Percentiles rank a stretch among this genome's conserved stretches.
Evolutionary conservation across 2,329 filamentous ascomycete species (phyloP).

Genomic region (Cadophora sp.): DNA sequence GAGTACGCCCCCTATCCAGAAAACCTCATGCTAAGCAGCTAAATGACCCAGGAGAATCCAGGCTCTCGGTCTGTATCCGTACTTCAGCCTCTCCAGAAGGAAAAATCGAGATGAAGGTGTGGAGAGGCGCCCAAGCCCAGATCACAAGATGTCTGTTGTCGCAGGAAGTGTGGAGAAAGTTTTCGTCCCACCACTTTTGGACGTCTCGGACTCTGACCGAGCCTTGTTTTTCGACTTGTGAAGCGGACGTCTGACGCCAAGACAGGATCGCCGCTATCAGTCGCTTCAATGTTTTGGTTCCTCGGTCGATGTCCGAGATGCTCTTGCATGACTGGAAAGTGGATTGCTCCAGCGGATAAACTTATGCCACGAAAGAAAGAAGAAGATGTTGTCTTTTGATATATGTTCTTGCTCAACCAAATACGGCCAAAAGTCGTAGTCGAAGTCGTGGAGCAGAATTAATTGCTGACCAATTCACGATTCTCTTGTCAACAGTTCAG

Average conservation of each 20-base stretch:
- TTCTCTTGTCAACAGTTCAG: neutral
- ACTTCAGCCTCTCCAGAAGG: neutral
- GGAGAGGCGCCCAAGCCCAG: neutral
- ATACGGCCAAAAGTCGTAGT: neutral
- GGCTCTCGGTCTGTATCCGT: neutral
- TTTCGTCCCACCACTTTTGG: neutral
- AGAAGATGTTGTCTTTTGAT: neutral
- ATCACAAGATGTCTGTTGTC: neutral
- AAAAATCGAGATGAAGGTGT: neutral
- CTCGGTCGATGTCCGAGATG: neutral
- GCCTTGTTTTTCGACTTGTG: neutral
- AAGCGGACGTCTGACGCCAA: too few relatives aligned
- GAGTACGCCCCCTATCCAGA: neutral
- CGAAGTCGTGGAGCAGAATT: neutral
- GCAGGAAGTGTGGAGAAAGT: slow-evolving; percentile 3
- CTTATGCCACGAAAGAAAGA: neutral
- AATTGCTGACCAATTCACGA: neutral
- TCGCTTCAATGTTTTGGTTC: neutral
- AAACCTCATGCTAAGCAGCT: neutral
- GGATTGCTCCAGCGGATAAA: neutral
- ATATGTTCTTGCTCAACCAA: neutral
- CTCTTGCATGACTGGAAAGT: neutral
- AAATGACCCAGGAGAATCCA: neutral
- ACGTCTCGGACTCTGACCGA: slow-evolving; percentile 3
- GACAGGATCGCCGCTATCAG: neutral